These are phyloP conservation scores for Protoeuglena noctilucae DNA, from an alignment of 139 green algal genomes.

Conservation along the genomic window DNA sequence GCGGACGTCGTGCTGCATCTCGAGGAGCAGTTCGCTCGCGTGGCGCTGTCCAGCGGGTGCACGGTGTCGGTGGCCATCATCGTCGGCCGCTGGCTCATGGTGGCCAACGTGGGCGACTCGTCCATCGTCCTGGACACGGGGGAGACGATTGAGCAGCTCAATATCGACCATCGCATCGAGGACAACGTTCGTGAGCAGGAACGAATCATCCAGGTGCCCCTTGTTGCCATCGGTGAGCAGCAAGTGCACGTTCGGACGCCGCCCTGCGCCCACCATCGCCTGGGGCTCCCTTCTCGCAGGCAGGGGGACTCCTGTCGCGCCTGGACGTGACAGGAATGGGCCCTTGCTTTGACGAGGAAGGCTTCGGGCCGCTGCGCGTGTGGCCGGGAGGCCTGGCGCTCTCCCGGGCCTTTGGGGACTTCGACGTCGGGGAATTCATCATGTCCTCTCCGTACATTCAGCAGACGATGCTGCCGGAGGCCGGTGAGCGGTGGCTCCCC, in stretches of 20 bases:
- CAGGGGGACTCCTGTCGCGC: background rate
- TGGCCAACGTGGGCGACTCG: background rate
- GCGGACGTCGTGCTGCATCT: too few relatives aligned
- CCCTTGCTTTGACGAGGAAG: conserved; percentile 12
- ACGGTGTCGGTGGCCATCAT: background rate
- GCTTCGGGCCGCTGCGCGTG: conserved; percentile 57
- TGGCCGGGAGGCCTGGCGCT: conserved; percentile 85
- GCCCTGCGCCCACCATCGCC: too few relatives aligned
- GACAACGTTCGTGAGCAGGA: background rate
- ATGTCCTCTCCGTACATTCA: conserved; percentile 35
- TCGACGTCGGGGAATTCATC: conserved; percentile 23
- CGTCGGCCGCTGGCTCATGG: background rate
- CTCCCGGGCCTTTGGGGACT: conserved; percentile 62
- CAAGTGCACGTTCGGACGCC: too few relatives aligned
- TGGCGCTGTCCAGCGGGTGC: background rate
- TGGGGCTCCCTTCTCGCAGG: too few relatives aligned
- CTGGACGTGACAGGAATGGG: background rate
- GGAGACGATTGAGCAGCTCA: background rate
- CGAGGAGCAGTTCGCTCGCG: background rate
- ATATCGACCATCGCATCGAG: background rate
- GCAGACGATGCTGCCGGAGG: conserved; percentile 11
- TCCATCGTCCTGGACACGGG: background rate
- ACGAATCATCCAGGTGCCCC: too few relatives aligned
- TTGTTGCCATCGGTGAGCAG: too few relatives aligned
- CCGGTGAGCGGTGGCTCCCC: too few relatives aligned